These are phyloP conservation scores for Tuber magnatum DNA, from an alignment of 495 filamentous ascomycete species.

Conservation along the genomic window DNA sequence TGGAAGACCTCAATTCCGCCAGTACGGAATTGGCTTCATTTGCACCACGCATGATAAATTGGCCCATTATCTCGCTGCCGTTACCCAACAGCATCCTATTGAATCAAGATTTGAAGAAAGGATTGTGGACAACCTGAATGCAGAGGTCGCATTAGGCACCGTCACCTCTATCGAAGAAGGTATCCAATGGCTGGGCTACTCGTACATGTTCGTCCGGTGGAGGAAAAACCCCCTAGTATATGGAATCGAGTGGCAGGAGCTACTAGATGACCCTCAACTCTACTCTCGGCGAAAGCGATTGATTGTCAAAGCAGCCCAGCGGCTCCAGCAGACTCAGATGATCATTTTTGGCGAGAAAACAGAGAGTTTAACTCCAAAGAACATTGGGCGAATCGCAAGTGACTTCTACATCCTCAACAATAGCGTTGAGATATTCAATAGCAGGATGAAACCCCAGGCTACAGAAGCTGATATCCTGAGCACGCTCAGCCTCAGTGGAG, in stretches of 20 bases:
- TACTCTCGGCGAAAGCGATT: conserved; percentile 73
- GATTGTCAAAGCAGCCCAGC: conserved; percentile 75
- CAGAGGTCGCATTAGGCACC: conserved; percentile 86
- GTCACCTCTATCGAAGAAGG: conserved; percentile 92
- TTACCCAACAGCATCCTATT: conserved; percentile 92
- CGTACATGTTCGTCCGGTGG: conserved; percentile 96
- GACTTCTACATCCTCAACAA: conserved; percentile 92
- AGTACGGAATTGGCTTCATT: conserved; percentile 93
- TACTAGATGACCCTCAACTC: conserved; percentile 73
- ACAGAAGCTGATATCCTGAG: conserved; percentile 82
- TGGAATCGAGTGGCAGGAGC: conserved; percentile 93
- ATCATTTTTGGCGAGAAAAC: conserved; percentile 94
- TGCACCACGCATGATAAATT: conserved; percentile 89
- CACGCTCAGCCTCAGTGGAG: conserved; percentile 93
- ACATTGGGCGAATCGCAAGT: conserved; percentile 92
- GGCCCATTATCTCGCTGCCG: conserved; percentile 82
- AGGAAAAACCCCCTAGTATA: conserved; percentile 82
- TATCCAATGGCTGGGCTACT: conserved; percentile 95
- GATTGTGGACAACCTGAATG: conserved; percentile 93
- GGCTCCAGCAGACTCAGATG: conserved; percentile 89
- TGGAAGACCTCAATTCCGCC: conserved; percentile 93
- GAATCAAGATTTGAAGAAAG: conserved; percentile 86
- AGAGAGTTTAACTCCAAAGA: conserved; percentile 82
- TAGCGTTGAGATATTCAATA: conserved; percentile 92
- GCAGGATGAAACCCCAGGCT: conserved; percentile 70